Evolutionary conservation across 768 basidiomycete genomes (phyloP), one percentile per base, ranked within the genome.

Genomic region (Kondoa malvinella): DNA sequence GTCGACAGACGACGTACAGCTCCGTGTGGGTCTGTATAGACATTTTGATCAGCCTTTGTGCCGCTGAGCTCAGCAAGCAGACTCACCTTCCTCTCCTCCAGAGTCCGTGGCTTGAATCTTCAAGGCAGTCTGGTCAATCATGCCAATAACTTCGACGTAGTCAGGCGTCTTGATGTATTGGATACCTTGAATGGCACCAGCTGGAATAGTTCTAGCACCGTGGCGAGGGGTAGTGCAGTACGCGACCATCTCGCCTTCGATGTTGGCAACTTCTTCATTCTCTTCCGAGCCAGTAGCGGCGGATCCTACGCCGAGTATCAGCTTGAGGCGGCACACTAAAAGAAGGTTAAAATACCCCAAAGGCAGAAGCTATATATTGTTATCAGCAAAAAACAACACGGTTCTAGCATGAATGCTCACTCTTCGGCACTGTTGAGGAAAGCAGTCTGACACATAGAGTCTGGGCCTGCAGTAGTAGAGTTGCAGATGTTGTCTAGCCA

Each of bases 191-290:
- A 89, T 76, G 33, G 86, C 81, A 25, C 85, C 85, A 0, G 74
- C 76, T n/a, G 86, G 87, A 34, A 90, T 87, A 65, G 85, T 73
- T 68, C 89, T 86, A 2, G 86, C 84, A 1, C 88, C 88, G 66
- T 81, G 83, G 3, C 82, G 83, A 74, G 70, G 68, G 62, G 75
- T 74, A 30, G 76, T 77, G 72, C 77, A 77, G 69, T 70, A 77
- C 0, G 77, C 76, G 15, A 77, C 75, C 67, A 75, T 69, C 68
- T 69, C 68, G 57, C 72, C 73, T 40, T 74, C 74, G 62, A 71
- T 67, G 34, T 71, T 62, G 34, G 69, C 74, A 12, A 74, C 74
- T 8, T 64, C 57, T 40, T 59, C 32, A 29, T 68, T 67, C 16
- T 64, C 34, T 64, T 66, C 65, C 21, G 70, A 70, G 16, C 69